phyloP scores from a whole-genome alignment of 257 asterid genomes.

The Buddleja alternifolia region DNA sequence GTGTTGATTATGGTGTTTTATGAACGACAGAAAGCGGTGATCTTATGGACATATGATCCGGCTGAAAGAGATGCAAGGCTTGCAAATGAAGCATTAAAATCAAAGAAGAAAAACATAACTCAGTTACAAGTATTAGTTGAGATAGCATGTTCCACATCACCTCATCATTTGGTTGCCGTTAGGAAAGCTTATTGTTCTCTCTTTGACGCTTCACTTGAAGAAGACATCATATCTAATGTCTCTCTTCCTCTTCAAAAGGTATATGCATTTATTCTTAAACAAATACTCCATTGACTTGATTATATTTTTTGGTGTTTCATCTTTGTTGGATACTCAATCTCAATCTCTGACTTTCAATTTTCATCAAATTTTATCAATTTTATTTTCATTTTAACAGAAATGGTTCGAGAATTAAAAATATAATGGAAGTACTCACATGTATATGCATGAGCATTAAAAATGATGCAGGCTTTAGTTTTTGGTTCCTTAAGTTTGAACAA shows the following conservation, averaged over 20 bases:
- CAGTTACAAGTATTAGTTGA: conserved; percentile 74
- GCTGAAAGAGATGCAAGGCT: conserved; percentile 82
- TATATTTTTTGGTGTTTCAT: too few species aligned
- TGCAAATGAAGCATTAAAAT: conserved; percentile 67
- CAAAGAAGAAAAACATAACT: conserved; percentile 42
- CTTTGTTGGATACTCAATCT: too few species aligned
- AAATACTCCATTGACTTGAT: too few species aligned
- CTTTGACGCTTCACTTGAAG: conserved; percentile 69
- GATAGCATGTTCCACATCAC: conserved; percentile 79
- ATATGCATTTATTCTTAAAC: neutral
- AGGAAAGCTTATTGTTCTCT: conserved; percentile 64
- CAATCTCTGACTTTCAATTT: too few species aligned
- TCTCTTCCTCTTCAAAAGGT: conserved; percentile 74
- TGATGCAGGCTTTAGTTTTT: too few species aligned
- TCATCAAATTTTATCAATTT: too few species aligned
- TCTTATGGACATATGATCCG: conserved; percentile 72
- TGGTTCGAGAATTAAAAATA: too few species aligned
- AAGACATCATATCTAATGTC: conserved; percentile 61
- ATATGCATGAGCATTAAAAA: too few species aligned
- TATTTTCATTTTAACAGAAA: too few species aligned
- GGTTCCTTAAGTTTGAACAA: too few species aligned
- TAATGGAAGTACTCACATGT: too few species aligned
- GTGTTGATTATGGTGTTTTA: conserved; percentile 16
- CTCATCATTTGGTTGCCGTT: conserved; percentile 71
- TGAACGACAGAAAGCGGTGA: conserved; percentile 63